Evolutionary conservation across 805 yeast genomes (phyloP), one percentile per base, ranked within the genome.

Genomic region (baker's yeast (Saccharomyces cerevisiae)): DNA sequence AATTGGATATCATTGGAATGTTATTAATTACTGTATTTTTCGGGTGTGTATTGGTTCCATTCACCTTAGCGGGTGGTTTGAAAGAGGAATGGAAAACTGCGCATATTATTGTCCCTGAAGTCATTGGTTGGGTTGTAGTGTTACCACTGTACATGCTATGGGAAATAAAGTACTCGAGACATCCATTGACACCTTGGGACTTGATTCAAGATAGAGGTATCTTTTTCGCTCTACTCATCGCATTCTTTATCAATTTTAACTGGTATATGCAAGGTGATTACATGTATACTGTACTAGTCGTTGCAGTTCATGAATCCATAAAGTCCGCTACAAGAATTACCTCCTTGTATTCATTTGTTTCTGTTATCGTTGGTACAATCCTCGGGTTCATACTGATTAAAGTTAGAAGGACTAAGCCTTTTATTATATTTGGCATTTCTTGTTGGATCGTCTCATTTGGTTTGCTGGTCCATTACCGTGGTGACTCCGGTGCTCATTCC

Each of bases 211-310:
- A 84, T 64, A 77, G 87, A 57, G 85, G 85, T 57, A 80, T 84
- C 24, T 80, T 82, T 79, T 72, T 84, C n/a, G 85, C 88, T 24
- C 63, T 83, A 51, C 57, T 76, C 47, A 79, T 84, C 57, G 86
- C 79, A 13, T 65, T 82, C 53, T 70, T 82, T 56, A 75, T 82
- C 57, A 76, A 83, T 67, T 75, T 81, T 58, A 70, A 80, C 49
- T 83, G 84, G 82, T 77, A 79, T 66, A 77, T 82, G 81, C 87
- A 83, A 59, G 83, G 83, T 62, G 84, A 80, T 58, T 85, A 74
- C 66, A 72, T 84, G 73, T 83, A 79, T 69, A 76, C 89, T 1
- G 83, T 83, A 31, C 70, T 85, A 55, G 60, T 78, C 49, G 89
- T 83, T 32, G 82, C 81, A 8, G 76, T 83, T 66, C 71, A 78